Base-by-base conservation (phyloP, 169 alveolate species). In the Pseudocohnilembus persalinus region DNA sequence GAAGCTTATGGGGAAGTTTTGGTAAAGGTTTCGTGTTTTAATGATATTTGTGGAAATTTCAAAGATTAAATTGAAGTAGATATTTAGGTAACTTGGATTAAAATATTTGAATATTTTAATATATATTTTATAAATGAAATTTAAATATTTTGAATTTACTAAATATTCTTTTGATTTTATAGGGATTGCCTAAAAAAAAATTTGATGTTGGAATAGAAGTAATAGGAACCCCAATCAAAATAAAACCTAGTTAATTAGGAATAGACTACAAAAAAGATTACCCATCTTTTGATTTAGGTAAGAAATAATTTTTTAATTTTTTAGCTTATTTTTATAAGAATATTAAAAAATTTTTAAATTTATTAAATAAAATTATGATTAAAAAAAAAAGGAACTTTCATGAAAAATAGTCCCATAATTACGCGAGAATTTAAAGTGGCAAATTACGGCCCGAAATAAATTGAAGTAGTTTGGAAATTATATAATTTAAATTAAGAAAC, bases 31-130 rank as follows among this genome's bases (percentile, higher is more conserved):
- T 91, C 96, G 0, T 83, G 92, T 29, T 96, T 92, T 83, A 96
- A 96, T 83, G 96, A 96, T 80, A 94, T 94, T 76, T 95, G 97
- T 64, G 98, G 98, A 0, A 90, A 85, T 49, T 96, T 92, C 88
- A 95, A 93, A 64, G 98, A 96, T 85, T 68, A 49, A 49, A 11
- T 49, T 4, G 4, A 20, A 11, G 4, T 4, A 4, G 68, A 49
- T 11, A 49, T 83, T 32, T 76, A 92, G 31, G 79, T 89, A 0
- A 84, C 94, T 29, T n/a, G n/a, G n/a, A n/a, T n/a, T n/a, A n/a
- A n/a, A n/a, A 77, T 80, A 77, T 49, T 11, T 49, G 20, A 49
- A 49, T 49, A 49, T 49, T 49, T 49, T 11, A 11, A 49, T 49
- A 49, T 11, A 49, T 11, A 11, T 49, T 49, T 11, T 4, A 49